phyloP scores from a whole-genome alignment of 768 basidiomycete genomes.

The Tricholoma flavovirens region DNA sequence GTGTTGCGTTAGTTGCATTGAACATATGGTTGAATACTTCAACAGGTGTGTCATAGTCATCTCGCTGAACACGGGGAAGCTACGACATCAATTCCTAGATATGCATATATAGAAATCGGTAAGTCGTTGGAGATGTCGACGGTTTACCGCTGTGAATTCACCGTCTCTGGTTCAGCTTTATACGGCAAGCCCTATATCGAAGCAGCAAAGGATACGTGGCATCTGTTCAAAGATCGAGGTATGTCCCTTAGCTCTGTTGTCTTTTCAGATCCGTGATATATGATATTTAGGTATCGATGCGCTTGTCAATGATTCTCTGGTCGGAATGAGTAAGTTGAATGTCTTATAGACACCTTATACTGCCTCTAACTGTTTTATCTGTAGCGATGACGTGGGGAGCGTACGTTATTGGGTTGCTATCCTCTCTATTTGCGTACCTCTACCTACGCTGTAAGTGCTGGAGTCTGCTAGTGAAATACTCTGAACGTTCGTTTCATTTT shows the following conservation, averaged over 20 bases:
- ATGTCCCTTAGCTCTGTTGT: slow-evolving; percentile 6
- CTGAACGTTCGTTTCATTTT: not conserved
- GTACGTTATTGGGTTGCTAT: slow-evolving; percentile 69
- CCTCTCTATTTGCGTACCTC: slow-evolving; percentile 69
- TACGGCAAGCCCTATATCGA: slow-evolving; percentile 81
- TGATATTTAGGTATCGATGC: slow-evolving; percentile 58
- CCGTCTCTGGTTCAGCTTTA: slow-evolving; percentile 39
- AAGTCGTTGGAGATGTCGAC: slow-evolving; percentile 7
- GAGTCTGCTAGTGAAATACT: not conserved
- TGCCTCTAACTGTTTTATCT: not conserved
- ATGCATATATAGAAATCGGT: slow-evolving; percentile 83
- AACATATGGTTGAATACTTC: slow-evolving; percentile 69
- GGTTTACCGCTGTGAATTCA: not conserved
- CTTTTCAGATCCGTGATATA: slow-evolving; percentile 9
- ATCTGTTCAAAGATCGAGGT: slow-evolving; percentile 68
- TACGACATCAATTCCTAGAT: slow-evolving; percentile 32
- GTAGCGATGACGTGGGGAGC: slow-evolving; percentile 75
- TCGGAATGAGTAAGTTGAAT: slow-evolving; percentile 59
- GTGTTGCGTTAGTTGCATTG: slow-evolving; percentile 70
- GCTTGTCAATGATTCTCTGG: slow-evolving; percentile 76
- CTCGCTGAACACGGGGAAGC: not conserved
- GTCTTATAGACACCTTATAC: not conserved
- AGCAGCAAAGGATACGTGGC: slow-evolving; percentile 84
- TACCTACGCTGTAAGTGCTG: slow-evolving; percentile 58
- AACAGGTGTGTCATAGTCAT: slow-evolving; percentile 44